Base-by-base conservation (phyloP, 768 basidiomycete species). In the Psilocybe cyanescens region DNA sequence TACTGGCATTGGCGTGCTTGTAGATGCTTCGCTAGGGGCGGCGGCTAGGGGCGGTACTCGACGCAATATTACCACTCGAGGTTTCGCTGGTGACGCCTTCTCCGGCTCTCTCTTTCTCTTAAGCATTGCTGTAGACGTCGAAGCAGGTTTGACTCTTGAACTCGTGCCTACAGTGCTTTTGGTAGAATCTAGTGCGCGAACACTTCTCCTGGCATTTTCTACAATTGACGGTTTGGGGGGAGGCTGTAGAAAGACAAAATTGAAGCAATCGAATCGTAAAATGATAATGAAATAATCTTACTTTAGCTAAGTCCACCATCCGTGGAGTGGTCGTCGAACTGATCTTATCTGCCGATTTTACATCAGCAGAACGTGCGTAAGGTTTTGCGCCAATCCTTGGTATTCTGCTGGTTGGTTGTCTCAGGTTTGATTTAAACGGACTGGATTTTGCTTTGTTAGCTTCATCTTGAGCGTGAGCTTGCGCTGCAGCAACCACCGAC, bases 361-460 rank as follows among this genome's bases (percentile, higher is more conserved):
- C 41, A n/a, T 55, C 39, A 9, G 55, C 60, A 8, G 68, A 78
- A 60, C 84, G 79, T 31, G 80, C 73, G 71, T 89, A 89, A 2
- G 87, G 88, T 57, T 88, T 89, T 28, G 71, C 71, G 37, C 79
- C 80, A 45, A 86, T 84, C 60, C 88, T 79, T 16, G 88, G 88
- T 66, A 89, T 89, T 69, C 80, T 79, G 71, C 88, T 87, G 0
- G 77, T 80, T 7, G 77, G 71, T 62, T 86, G 83, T 67, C 81
- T 85, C 55, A 88, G 68, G 48, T 62, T 78, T 16, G 84, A 83
- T 58, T 81, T 83, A 4, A 66, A 61, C 41, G 77, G 71, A 63
- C 72, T 76, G 8, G 65, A 19, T 39, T 55, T 58, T 35, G 64
- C 44, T n/a, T 63, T 57, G 33, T 57, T 17, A 24, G 53, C 19